These are phyloP conservation scores for Bonia amplexicaulis DNA, from an alignment of 176 grass and related monocot species.

Conservation along the genomic window DNA sequence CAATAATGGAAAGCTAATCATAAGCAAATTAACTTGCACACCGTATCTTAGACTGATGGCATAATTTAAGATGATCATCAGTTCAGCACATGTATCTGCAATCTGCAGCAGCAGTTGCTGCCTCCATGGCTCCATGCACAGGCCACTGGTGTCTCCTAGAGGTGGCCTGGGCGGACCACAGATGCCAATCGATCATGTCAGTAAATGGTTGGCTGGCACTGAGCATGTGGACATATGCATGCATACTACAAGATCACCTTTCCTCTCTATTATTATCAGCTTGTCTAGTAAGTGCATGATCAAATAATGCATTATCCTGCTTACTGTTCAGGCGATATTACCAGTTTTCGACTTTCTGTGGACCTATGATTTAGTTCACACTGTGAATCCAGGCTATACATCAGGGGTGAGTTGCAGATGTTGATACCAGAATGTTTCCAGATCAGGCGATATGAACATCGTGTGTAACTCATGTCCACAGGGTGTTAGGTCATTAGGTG, in stretches of 20 bases:
- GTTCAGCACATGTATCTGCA: not conserved
- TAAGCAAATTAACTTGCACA: not conserved
- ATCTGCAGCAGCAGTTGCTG: not conserved
- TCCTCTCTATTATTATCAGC: not conserved
- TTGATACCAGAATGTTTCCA: not conserved
- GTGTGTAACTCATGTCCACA: not conserved
- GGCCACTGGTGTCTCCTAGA: not conserved
- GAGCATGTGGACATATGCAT: not conserved
- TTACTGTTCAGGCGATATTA: not conserved
- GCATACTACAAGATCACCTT: not conserved
- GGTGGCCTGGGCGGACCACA: constrained; percentile 1
- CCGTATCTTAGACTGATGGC: not conserved
- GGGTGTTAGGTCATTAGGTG: not conserved
- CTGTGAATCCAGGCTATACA: not conserved
- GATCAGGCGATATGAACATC: not conserved
- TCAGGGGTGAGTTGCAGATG: not conserved
- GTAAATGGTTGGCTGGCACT: not conserved
- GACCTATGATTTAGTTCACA: not conserved
- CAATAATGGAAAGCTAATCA: not conserved
- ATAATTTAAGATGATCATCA: not conserved
- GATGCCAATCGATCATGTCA: not conserved
- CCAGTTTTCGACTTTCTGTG: not conserved
- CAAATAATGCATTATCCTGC: not conserved
- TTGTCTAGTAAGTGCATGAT: not conserved
- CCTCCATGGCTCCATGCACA: not conserved